Percentiles rank a stretch among this genome's conserved stretches.
Evolutionary conservation across 257 asterid genomes (phyloP).

Genomic region (Scutellaria minor): DNA sequence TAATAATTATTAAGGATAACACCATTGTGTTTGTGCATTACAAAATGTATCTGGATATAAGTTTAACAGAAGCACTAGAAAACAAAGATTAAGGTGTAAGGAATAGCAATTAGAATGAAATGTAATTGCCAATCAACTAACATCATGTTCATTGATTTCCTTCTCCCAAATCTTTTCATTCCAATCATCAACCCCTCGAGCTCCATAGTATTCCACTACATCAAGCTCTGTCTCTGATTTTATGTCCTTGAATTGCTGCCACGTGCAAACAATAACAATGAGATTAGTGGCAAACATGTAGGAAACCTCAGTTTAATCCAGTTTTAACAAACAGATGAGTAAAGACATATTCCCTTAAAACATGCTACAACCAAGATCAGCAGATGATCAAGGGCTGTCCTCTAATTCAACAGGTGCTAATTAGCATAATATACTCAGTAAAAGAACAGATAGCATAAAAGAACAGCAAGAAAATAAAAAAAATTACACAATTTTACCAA

Average conservation of each 20-base stretch:
- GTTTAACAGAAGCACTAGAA: conserved; percentile 25
- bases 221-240: conserved; percentile 56
- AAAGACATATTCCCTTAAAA: not conserved
- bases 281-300: conserved; percentile 3
- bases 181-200: conserved; percentile 79
- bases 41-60: not conserved
- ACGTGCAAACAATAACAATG: conserved; percentile 31
- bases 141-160: conserved; percentile 64
- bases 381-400: not conserved
- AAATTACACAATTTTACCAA: not conserved
- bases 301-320: not conserved
- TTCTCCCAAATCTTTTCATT: conserved; percentile 57
- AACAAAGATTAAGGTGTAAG: not conserved
- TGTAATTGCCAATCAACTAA: conserved; percentile 46
- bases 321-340: not conserved
- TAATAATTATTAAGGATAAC: not conserved
- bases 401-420: conserved; percentile 16
- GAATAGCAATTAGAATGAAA: conserved; percentile 7
- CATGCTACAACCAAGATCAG: too few species aligned
- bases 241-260: conserved; percentile 75
- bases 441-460: too few species aligned
- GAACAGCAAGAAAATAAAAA: not conserved
- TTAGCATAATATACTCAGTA: not conserved
- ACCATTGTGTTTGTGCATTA: too few species aligned
- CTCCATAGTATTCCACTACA: conserved; percentile 76